Evolutionary conservation across 495 filamentous ascomycete species (phyloP).

Genomic region (Penicillium antarcticum): DNA sequence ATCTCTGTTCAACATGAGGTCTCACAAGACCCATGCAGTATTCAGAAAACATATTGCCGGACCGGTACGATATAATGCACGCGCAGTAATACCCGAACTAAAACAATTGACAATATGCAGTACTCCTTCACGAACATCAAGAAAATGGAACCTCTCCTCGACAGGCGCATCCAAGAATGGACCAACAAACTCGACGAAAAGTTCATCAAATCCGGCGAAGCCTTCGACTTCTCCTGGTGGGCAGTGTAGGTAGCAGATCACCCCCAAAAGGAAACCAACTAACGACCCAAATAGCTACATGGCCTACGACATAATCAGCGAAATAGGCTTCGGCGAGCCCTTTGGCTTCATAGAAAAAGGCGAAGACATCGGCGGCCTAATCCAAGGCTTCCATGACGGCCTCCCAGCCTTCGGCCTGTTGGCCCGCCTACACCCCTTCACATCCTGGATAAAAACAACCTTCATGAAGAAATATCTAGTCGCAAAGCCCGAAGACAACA

Average conservation of each 20-base stretch:
- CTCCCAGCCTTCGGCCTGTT: constrained; percentile 48
- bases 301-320: constrained; percentile 63
- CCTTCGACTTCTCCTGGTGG: constrained; percentile 52
- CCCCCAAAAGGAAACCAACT: background rate
- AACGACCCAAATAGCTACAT: constrained; percentile 32
- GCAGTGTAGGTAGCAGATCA: constrained; percentile 37
- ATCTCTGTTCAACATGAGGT: constrained; percentile 47
- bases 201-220: constrained; percentile 39
- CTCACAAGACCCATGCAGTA: constrained; percentile 45
- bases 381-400: constrained; percentile 48
- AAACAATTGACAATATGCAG: constrained; percentile 25
- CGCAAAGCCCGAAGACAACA: constrained; percentile 51
- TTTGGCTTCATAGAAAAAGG: constrained; percentile 61
- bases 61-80: constrained; percentile 26
- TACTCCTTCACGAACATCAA: constrained; percentile 51
- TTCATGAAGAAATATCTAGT: constrained; percentile 53
- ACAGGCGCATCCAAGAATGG: constrained; percentile 43
- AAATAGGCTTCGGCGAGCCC: constrained; percentile 59
- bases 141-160: constrained; percentile 52
- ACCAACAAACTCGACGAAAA: constrained; percentile 36
- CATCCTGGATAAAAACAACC: constrained; percentile 51
- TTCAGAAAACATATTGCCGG: constrained; percentile 42
- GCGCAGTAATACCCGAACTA: background rate
- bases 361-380: constrained; percentile 53
- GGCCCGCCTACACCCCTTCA: constrained; percentile 49